Percentiles rank a stretch among this genome's conserved stretches.
phyloP scores from a whole-genome alignment of 495 filamentous ascomycete species.

The Xylaria palmicola region DNA sequence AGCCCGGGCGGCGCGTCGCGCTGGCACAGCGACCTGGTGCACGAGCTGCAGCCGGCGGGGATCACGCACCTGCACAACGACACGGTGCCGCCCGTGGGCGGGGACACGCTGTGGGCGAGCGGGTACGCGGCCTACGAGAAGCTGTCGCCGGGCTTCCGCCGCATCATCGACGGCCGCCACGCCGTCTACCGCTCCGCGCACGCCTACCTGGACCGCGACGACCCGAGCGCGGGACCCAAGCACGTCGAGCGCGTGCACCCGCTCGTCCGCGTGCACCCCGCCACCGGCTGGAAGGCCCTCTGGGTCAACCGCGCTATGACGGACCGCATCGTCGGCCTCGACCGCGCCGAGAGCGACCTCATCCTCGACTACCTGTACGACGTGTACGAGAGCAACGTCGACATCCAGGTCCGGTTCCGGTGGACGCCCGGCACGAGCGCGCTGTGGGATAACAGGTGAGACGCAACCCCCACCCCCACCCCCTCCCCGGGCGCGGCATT shows the following conservation, averaged over 20 bases:
- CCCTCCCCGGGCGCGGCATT: no score
- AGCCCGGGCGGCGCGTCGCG: slow-evolving; percentile 61
- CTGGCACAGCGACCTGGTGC: slow-evolving; percentile 72
- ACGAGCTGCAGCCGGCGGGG: slow-evolving; percentile 68
- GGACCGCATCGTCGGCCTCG: slow-evolving; percentile 61
- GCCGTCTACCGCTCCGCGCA: slow-evolving; percentile 68
- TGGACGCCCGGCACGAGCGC: slow-evolving; percentile 63
- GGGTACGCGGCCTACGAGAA: slow-evolving; percentile 72
- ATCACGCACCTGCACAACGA: slow-evolving; percentile 70
- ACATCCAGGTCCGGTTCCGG: slow-evolving; percentile 66
- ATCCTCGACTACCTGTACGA: slow-evolving; percentile 65
- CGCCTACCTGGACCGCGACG: slow-evolving; percentile 62
- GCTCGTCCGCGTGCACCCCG: slow-evolving; percentile 68
- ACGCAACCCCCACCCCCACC: not conserved
- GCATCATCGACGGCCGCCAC: slow-evolving; percentile 65
- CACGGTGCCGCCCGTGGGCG: slow-evolving; percentile 62
- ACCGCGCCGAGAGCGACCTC: slow-evolving; percentile 65
- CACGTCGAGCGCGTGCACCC: slow-evolving; percentile 65
- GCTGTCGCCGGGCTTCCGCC: slow-evolving; percentile 65
- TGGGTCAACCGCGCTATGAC: slow-evolving; percentile 71
- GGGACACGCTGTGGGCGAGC: slow-evolving; percentile 71
- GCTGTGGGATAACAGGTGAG: slow-evolving; percentile 64
- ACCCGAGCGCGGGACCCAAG: slow-evolving; percentile 61
- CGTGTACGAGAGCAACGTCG: slow-evolving; percentile 63
- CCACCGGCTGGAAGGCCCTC: slow-evolving; percentile 67